A percentile compares a stretch with the other conserved stretches of the same genome.
These are phyloP conservation scores for Climacium dendroides DNA, from an alignment of 225 moss, liverwort and hornwort genomes.

Conservation along the genomic window DNA sequence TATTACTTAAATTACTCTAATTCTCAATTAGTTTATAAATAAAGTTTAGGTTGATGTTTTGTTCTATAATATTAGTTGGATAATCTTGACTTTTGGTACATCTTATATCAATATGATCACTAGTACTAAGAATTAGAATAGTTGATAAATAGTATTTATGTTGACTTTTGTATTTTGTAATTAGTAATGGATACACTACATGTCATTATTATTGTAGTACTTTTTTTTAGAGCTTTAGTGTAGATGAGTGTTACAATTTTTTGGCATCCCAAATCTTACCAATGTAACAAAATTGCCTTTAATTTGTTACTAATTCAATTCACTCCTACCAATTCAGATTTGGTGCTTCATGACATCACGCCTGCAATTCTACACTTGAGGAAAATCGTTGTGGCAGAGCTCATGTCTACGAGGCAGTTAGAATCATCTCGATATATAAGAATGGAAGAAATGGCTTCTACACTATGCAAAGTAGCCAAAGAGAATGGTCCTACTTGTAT, in stretches of 20 bases:
- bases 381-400: neutral
- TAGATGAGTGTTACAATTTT: neutral
- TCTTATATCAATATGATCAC: neutral
- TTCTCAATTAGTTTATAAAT: too few relatives aligned
- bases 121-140: neutral
- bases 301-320: neutral
- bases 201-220: neutral
- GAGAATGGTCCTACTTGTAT: too few relatives aligned
- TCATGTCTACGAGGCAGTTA: neutral
- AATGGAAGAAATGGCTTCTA: neutral
- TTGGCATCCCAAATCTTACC: neutral
- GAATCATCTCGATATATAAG: neutral
- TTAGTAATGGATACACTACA: neutral
- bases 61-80: too few relatives aligned
- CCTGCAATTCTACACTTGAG: neutral
- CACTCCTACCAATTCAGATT: neutral
- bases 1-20: too few relatives aligned
- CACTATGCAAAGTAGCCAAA: neutral
- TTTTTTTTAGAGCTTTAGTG: neutral
- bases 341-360: neutral
- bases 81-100: neutral
- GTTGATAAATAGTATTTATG: fast-evolving
- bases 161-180: neutral
- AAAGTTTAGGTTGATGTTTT: too few relatives aligned
- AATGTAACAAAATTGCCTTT: neutral